These are phyloP conservation scores for Tulasnella sp. DNA, from an alignment of 768 basidiomycete genomes.

Conservation along the genomic window DNA sequence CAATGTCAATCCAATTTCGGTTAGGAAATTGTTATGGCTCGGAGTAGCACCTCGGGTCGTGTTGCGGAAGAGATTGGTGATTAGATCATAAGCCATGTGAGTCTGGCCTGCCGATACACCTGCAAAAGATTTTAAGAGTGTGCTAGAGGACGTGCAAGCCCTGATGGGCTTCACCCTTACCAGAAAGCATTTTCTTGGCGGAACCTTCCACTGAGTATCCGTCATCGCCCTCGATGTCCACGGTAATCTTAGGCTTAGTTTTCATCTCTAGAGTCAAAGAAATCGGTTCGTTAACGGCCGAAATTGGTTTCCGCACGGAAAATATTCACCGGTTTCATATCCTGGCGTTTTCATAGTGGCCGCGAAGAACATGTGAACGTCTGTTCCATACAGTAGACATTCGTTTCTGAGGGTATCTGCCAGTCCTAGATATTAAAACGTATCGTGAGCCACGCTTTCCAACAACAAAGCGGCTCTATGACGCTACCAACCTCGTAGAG, in stretches of 20 bases:
- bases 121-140: slow-evolving; percentile 33
- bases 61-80: slow-evolving; percentile 63
- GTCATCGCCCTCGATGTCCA: slow-evolving; percentile 72
- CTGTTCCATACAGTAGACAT: slow-evolving; percentile 69
- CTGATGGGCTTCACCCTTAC: background rate
- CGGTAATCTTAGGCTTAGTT: slow-evolving; percentile 69
- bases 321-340: slow-evolving; percentile 63
- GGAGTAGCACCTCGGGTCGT: slow-evolving; percentile 63
- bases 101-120: slow-evolving; percentile 66
- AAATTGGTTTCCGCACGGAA: background rate
- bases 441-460: background rate
- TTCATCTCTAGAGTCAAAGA: slow-evolving; percentile 34
- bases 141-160: background rate
- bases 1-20: slow-evolving; percentile 51
- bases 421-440: slow-evolving; percentile 51
- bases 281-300: background rate
- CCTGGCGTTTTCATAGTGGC: slow-evolving; percentile 77
- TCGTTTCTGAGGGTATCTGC: slow-evolving; percentile 82
- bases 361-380: slow-evolving; percentile 79
- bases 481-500: slow-evolving; percentile 63
- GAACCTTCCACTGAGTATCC: slow-evolving; percentile 50
- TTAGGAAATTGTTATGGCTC: slow-evolving; percentile 50
- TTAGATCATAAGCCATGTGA: slow-evolving; percentile 72
- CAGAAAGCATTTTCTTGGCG: slow-evolving; percentile 54
- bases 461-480: background rate